phyloP scores from a whole-genome alignment of 1,139 yeast species.

The Ogataea hybrid region DNA sequence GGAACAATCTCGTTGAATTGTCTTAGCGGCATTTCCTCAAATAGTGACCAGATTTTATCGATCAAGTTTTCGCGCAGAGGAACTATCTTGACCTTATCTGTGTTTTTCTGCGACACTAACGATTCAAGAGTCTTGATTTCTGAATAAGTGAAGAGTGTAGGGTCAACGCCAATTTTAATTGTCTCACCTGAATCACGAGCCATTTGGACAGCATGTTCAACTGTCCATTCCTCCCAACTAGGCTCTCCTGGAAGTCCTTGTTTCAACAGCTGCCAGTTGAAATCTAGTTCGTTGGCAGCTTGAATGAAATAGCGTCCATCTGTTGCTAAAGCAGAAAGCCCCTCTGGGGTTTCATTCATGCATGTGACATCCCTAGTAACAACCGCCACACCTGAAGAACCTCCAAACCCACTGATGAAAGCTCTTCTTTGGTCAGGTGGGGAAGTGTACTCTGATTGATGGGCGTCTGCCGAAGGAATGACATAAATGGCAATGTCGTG shows the following conservation, averaged over 20 bases:
- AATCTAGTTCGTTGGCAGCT: slow-evolving; percentile 84
- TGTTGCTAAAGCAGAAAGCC: slow-evolving; percentile 79
- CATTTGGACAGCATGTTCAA: slow-evolving; percentile 58
- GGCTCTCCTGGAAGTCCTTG: slow-evolving; percentile 70
- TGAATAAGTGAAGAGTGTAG: slow-evolving; percentile 61
- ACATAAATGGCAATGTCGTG: slow-evolving; percentile 73
- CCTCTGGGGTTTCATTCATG: slow-evolving; percentile 57
- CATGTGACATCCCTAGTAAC: slow-evolving; percentile 69
- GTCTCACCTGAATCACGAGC: slow-evolving; percentile 39
- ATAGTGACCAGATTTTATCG: slow-evolving; percentile 69
- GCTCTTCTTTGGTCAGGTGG: slow-evolving; percentile 78
- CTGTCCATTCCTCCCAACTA: slow-evolving; percentile 89
- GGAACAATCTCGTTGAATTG: slow-evolving; percentile 43
- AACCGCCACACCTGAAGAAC: slow-evolving; percentile 93
- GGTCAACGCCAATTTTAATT: slow-evolving; percentile 56
- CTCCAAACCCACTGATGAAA: slow-evolving; percentile 87
- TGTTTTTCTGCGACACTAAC: slow-evolving; percentile 32
- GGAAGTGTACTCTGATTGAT: slow-evolving; percentile 87
- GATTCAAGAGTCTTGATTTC: slow-evolving; percentile 38
- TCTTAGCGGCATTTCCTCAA: slow-evolving; percentile 47
- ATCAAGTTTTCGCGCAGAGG: slow-evolving; percentile 70
- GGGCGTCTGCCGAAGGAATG: slow-evolving; percentile 91
- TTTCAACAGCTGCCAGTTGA: slow-evolving; percentile 81
- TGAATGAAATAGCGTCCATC: slow-evolving; percentile 95
- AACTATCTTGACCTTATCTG: slow-evolving; percentile 47